Conservation (phyloP, 2,329 filamentous ascomycete species). For the Aspergillus caelatus region DNA sequence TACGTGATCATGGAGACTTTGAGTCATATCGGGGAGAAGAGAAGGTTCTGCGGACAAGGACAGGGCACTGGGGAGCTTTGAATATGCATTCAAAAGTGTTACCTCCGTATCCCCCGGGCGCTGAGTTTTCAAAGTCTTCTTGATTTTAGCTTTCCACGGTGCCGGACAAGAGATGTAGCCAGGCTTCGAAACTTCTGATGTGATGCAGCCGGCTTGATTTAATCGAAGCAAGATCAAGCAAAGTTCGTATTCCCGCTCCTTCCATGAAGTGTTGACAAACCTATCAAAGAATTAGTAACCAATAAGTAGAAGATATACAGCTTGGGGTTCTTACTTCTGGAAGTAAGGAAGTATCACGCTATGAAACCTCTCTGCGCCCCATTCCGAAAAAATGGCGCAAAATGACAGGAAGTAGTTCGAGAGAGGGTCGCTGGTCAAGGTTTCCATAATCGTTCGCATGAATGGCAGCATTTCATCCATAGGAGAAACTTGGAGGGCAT, state of each 20-base stretch:
- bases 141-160: conserved; percentile 71
- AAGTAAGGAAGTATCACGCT: conserved; percentile 79
- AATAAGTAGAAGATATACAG: neutral
- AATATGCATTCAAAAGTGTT: conserved; percentile 68
- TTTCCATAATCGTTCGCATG: conserved; percentile 66
- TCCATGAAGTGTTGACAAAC: conserved; percentile 77
- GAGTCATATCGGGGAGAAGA: conserved; percentile 66
- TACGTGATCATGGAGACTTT: conserved; percentile 67
- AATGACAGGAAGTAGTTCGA: conserved; percentile 79
- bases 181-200: conserved; percentile 46
- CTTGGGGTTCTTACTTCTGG: conserved; percentile 63
- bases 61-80: conserved; percentile 65
- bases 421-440: conserved; percentile 66
- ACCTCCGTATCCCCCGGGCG: conserved; percentile 58
- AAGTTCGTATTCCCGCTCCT: conserved; percentile 66
- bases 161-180: conserved; percentile 45
- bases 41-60: conserved; percentile 62
- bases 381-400: conserved; percentile 76
- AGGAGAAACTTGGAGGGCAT: conserved; percentile 74
- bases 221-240: conserved; percentile 71
- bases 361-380: conserved; percentile 74
- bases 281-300: conserved; percentile 45
- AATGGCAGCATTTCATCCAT: conserved; percentile 76
- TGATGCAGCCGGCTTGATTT: conserved; percentile 52
- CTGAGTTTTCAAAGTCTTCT: conserved; percentile 64